Evolutionary conservation across 768 basidiomycete genomes (phyloP), one percentile per base, ranked within the genome.

Genomic region (Cystofilobasidium macerans): DNA sequence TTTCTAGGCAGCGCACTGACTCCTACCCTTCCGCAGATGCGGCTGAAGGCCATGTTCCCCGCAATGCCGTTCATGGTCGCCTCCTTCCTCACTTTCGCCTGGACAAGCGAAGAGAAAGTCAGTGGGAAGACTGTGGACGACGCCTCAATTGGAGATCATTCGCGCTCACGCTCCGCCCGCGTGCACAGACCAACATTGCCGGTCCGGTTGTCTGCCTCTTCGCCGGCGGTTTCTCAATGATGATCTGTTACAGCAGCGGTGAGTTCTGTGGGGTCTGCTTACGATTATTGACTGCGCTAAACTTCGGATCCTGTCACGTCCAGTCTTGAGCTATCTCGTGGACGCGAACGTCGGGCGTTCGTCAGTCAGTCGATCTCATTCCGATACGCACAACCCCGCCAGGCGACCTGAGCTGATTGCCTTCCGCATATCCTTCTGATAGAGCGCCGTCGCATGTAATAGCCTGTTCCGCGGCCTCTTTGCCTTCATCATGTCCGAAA

Each of bases 271-370:
- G n/a, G n/a, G n/a, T n/a, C n/a, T n/a, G n/a, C n/a, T n/a, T n/a
- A n/a, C n/a, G n/a, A n/a, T n/a, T n/a, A n/a, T n/a, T n/a, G n/a
- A n/a, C n/a, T n/a, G n/a, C n/a, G n/a, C n/a, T n/a, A n/a, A n/a
- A n/a, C n/a, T n/a, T n/a, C n/a, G 47, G 1, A 38, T 20, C 38
- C 5, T 6, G 2, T 79, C 76, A 82, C 85, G 57, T 86, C 87
- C 72, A n/a, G 85, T 86, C 0, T 76, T 93, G 35, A 86, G 90
- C 0, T 93, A 91, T 71, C 79, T 92, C 38, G 88, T 92, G 20
- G 90, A 95, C 71, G 83, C 88, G 6, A 95, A 93, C 73, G 78
- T 80, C 8, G 91, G 90, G 12, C 82, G 87, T 33, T 87, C 87
- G 2, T 83, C 86, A n/a, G 45, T 47, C 4, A 2, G 45, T 47